These are phyloP conservation scores for Scheffersomyces amazonensis DNA, from an alignment of 805 yeast genomes.

Conservation along the genomic window DNA sequence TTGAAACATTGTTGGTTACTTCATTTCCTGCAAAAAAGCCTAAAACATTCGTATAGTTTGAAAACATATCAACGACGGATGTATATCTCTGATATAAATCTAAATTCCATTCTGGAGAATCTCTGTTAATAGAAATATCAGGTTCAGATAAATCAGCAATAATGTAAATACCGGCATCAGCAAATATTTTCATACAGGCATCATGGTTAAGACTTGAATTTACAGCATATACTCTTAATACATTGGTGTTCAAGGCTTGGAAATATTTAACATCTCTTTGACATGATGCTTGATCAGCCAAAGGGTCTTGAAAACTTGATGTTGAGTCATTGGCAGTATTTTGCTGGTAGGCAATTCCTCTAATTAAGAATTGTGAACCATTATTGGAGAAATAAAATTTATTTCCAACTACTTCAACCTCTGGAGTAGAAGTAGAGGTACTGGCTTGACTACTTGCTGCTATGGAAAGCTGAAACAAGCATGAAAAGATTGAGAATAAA, in stretches of 20 bases:
- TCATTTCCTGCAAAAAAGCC: slow-evolving; percentile 99
- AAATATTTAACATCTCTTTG: slow-evolving; percentile 41
- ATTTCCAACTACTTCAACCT: slow-evolving; percentile 40
- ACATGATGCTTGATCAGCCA: slow-evolving; percentile 40
- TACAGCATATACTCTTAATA: slow-evolving; percentile 43
- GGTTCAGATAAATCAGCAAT: slow-evolving; percentile 63
- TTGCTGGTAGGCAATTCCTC: slow-evolving; percentile 45
- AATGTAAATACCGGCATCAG: slow-evolving; percentile 45
- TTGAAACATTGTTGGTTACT: slow-evolving; percentile 80
- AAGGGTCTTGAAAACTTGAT: slow-evolving; percentile 31
- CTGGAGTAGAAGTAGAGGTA: slow-evolving; percentile 21
- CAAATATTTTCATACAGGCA: slow-evolving; percentile 40
- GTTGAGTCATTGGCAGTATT: slow-evolving; percentile 28
- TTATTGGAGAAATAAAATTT: slow-evolving; percentile 40
- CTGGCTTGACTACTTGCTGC: background rate
- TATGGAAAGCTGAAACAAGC: background rate
- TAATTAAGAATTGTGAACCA: slow-evolving; percentile 42
- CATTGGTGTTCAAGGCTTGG: slow-evolving; percentile 35
- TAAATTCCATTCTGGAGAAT: slow-evolving; percentile 74
- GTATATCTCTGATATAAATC: slow-evolving; percentile 74
- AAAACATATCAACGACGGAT: slow-evolving; percentile 75
- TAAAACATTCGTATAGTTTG: slow-evolving; percentile 72
- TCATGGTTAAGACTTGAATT: slow-evolving; percentile 36
- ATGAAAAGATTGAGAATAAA: background rate
- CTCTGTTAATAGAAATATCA: slow-evolving; percentile 69